Conservation (phyloP, 352 stramenopile species). For the Phytophthora rubi region DNA sequence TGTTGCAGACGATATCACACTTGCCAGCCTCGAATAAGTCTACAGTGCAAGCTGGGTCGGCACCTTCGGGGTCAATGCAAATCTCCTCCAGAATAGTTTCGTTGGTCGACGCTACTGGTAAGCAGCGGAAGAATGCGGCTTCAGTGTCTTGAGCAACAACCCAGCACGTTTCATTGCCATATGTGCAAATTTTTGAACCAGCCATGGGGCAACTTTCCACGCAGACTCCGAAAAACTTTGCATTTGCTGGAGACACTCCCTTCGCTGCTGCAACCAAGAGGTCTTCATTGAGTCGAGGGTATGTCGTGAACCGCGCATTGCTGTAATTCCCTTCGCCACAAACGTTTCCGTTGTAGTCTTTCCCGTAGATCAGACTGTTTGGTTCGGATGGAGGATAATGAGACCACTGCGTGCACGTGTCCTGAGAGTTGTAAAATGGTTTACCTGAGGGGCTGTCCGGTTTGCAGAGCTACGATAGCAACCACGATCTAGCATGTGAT, state of each 20-base stretch:
- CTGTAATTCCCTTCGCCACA: slow-evolving; percentile 63
- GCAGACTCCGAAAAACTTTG: slow-evolving; percentile 86
- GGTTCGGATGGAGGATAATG: neutral
- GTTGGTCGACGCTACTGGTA: slow-evolving; percentile 69
- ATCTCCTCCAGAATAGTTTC: slow-evolving; percentile 62
- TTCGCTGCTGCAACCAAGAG: slow-evolving; percentile 54
- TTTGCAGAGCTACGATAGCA: slow-evolving; percentile 64
- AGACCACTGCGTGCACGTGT: neutral
- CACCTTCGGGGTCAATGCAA: slow-evolving; percentile 67
- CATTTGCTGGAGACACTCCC: slow-evolving; percentile 49
- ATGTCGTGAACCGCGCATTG: slow-evolving; percentile 62
- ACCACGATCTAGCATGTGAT: slow-evolving; percentile 48
- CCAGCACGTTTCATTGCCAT: slow-evolving; percentile 77
- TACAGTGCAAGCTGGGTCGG: slow-evolving; percentile 60
- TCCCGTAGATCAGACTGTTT: slow-evolving; percentile 74
- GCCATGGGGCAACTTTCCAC: slow-evolving; percentile 60
- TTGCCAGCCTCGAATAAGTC: slow-evolving; percentile 40
- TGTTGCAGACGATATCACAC: slow-evolving; percentile 60
- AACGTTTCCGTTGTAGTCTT: slow-evolving; percentile 83
- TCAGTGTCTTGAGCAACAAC: slow-evolving; percentile 55
- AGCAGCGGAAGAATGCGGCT: slow-evolving; percentile 72
- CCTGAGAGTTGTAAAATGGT: neutral
- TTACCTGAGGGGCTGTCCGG: slow-evolving; percentile 67
- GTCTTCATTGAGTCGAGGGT: slow-evolving; percentile 84
- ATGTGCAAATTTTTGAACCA: slow-evolving; percentile 70